Conservation (phyloP, 2,329 filamentous ascomycete species). For the Pseudocercospora ulei region DNA sequence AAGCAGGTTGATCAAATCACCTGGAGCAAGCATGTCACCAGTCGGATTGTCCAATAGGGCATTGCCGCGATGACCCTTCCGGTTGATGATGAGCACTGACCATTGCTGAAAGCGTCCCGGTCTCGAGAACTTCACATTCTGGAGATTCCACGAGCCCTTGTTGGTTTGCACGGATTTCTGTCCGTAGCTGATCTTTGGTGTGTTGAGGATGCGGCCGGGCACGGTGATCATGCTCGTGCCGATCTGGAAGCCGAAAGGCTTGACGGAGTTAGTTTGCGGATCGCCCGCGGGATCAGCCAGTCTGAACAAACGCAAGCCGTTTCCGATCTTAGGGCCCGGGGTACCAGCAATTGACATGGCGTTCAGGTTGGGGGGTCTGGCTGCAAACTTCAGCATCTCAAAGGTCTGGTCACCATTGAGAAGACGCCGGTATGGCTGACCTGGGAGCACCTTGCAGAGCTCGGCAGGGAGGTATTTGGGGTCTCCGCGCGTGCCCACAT, state of each 20-base stretch:
- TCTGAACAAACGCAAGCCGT: slow-evolving; percentile 50
- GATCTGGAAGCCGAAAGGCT: slow-evolving; percentile 55
- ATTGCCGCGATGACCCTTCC: slow-evolving; percentile 15
- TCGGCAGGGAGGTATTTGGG: slow-evolving; percentile 60
- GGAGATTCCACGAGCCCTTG: slow-evolving; percentile 31
- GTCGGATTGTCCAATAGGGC: slow-evolving; percentile 1
- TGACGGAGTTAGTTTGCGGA: slow-evolving; percentile 19
- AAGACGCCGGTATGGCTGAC: slow-evolving; percentile 54
- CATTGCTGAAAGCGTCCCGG: slow-evolving; percentile 45
- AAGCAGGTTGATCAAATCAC: slow-evolving; percentile 20
- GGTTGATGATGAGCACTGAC: slow-evolving; percentile 32
- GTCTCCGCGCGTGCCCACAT: slow-evolving; percentile 50
- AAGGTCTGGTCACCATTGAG: slow-evolving; percentile 53
- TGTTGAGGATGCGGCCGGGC: slow-evolving; percentile 54
- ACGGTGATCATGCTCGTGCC: slow-evolving; percentile 59
- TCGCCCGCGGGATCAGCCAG: slow-evolving; percentile 33
- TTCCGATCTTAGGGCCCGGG: slow-evolving; percentile 31
- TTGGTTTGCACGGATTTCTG: slow-evolving; percentile 15
- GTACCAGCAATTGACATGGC: slow-evolving; percentile 51
- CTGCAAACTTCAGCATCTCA: slow-evolving; percentile 63
- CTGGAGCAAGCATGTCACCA: slow-evolving; percentile 9
- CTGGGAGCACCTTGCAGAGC: slow-evolving; percentile 52
- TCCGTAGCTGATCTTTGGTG: slow-evolving; percentile 54
- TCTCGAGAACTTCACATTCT: slow-evolving; percentile 47
- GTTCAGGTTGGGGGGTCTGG: slow-evolving; percentile 56